phyloP scores from a whole-genome alignment of 2,329 filamentous ascomycete species.

The Trichoderma koningii region DNA sequence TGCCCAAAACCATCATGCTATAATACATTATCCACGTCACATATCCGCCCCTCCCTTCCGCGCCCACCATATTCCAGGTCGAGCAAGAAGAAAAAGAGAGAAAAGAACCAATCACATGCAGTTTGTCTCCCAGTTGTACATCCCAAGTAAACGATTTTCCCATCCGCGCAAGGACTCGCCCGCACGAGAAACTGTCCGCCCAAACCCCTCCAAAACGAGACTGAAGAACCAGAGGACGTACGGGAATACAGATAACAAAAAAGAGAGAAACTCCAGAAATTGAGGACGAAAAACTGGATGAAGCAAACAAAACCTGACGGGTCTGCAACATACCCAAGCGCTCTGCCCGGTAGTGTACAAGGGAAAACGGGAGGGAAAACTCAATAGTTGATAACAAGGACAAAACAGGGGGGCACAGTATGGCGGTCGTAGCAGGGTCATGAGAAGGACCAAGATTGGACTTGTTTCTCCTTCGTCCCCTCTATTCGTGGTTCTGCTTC shows the following conservation, averaged over 20 bases:
- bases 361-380: background rate
- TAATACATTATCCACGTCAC: conserved; percentile 29
- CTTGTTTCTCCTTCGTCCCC: no score
- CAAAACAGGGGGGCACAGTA: conserved; percentile 15
- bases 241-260: background rate
- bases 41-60: background rate
- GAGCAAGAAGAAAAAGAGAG: conserved; percentile 19
- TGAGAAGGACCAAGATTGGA: background rate
- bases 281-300: conserved; percentile 2
- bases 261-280: background rate
- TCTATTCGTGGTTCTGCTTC: conserved; percentile 42
- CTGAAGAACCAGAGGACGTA: conserved; percentile 16
- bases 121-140: no score
- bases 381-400: conserved; percentile 23
- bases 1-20: conserved; percentile 27
- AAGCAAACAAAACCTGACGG: conserved; percentile 7
- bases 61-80: conserved; percentile 30
- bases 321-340: conserved; percentile 28
- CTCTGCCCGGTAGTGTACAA: conserved; percentile 29
- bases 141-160: no score
- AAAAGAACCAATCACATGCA: background rate
- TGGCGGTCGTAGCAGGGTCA: conserved; percentile 8
- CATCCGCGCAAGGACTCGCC: no score
- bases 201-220: no score
- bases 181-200: no score